These are phyloP conservation scores for Citrus sp. DNA, from an alignment of 345 rosid species.

Conservation along the genomic window DNA sequence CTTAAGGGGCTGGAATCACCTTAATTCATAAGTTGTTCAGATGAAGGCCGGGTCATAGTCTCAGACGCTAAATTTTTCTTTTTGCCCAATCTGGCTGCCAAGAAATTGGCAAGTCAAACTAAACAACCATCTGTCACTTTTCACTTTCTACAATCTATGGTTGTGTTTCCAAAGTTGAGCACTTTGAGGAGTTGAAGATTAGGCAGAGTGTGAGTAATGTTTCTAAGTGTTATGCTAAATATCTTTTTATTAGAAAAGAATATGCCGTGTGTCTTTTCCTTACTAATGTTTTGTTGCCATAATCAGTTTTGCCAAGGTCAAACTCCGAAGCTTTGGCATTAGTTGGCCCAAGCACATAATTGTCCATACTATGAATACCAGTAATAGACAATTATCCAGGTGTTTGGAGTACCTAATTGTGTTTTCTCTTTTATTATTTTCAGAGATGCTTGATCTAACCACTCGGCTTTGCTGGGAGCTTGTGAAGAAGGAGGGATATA, in stretches of 20 bases:
- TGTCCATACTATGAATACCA: background rate
- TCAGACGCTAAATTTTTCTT: background rate
- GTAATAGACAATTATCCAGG: background rate
- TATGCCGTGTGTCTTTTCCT: background rate
- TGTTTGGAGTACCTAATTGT: background rate
- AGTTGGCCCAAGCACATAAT: background rate
- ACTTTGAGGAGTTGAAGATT: background rate
- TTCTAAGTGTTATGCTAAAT: background rate
- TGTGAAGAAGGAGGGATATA: constrained; percentile 90
- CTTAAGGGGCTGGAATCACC: background rate
- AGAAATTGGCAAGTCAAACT: background rate
- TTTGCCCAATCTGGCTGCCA: background rate
- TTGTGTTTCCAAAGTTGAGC: background rate
- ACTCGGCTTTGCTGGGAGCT: constrained; percentile 90
- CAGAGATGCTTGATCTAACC: constrained; percentile 94
- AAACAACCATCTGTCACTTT: background rate
- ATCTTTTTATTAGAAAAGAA: background rate
- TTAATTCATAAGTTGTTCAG: background rate
- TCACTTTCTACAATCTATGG: background rate
- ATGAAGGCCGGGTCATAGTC: background rate
- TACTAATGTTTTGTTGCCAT: background rate
- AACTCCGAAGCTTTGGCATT: background rate
- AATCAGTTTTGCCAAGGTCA: background rate
- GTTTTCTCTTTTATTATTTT: constrained; percentile 17
- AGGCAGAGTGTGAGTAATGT: background rate